phyloP scores from a whole-genome alignment of 2,329 filamentous ascomycete species.

The Penicillium sp. region DNA sequence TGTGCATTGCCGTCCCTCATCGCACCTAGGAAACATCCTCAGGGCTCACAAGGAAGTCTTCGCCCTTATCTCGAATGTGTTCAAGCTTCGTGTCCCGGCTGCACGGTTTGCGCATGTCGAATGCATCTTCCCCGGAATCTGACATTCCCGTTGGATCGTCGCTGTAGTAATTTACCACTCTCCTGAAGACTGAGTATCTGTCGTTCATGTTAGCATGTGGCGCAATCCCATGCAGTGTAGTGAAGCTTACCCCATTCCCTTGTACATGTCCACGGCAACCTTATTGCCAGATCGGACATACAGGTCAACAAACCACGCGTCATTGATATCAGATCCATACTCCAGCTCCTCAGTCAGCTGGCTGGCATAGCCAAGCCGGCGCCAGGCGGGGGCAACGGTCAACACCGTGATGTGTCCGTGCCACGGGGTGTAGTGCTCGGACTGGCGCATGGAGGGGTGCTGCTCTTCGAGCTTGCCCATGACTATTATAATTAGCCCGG shows the following conservation, averaged over 20 bases:
- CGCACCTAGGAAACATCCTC: constrained; percentile 63
- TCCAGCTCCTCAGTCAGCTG: constrained; percentile 80
- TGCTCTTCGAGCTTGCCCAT: constrained; percentile 96
- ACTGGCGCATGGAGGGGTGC: constrained; percentile 69
- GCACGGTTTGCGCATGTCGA: constrained; percentile 93
- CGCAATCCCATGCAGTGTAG: neutral
- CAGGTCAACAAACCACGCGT: constrained; percentile 93
- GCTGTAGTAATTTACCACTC: constrained; percentile 89
- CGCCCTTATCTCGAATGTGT: constrained; percentile 78
- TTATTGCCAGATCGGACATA: constrained; percentile 89
- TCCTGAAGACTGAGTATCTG: constrained; percentile 76
- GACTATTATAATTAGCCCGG: constrained; percentile 55
- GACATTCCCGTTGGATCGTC: constrained; percentile 69
- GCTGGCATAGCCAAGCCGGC: constrained; percentile 82
- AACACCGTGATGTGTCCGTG: constrained; percentile 97
- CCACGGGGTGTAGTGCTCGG: constrained; percentile 95
- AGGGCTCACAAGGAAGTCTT: constrained; percentile 72
- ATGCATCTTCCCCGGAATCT: constrained; percentile 72
- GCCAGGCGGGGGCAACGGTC: constrained; percentile 82
- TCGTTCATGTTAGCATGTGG: constrained; percentile 3
- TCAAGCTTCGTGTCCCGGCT: constrained; percentile 72
- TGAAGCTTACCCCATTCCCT: constrained; percentile 69
- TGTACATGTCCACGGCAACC: constrained; percentile 84
- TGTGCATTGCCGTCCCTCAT: neutral
- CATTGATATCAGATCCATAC: constrained; percentile 72